Evolutionary conservation across 2,329 filamentous ascomycete genomes (phyloP).

Genomic region (Xylaria sp.): DNA sequence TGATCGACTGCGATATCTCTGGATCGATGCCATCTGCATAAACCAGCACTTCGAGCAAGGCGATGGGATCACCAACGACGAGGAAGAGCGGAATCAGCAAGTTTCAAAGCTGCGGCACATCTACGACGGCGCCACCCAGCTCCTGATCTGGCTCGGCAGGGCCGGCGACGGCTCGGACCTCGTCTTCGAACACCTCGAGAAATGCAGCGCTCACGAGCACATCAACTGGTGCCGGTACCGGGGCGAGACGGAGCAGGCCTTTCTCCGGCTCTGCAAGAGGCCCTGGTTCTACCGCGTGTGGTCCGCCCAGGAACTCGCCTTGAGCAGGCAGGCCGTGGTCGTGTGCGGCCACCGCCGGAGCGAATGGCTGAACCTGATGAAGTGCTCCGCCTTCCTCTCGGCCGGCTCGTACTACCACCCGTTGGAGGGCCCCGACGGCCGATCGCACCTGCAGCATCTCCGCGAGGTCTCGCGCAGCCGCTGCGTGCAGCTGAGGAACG

Average conservation of each 20-base stretch:
- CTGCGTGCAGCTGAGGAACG: slow-evolving; percentile 1
- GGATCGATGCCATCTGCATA: slow-evolving; percentile 16
- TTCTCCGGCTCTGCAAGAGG: slow-evolving; percentile 5
- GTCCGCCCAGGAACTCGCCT: slow-evolving; percentile 9
- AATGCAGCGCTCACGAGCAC: slow-evolving; percentile 9
- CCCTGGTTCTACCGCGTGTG: slow-evolving; percentile 13
- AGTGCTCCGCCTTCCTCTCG: slow-evolving; percentile 9
- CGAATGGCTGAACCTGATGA: slow-evolving; percentile 8
- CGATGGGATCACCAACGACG: not conserved
- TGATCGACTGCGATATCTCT: slow-evolving; percentile 6
- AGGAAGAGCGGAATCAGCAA: slow-evolving; percentile 1
- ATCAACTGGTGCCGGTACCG: slow-evolving; percentile 19
- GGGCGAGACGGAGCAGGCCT: slow-evolving; percentile 12
- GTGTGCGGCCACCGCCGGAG: slow-evolving; percentile 10
- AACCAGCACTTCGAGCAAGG: slow-evolving; percentile 4
- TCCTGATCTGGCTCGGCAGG: slow-evolving; percentile 17
- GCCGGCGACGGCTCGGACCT: slow-evolving; percentile 13
- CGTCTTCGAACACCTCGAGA: slow-evolving; percentile 18
- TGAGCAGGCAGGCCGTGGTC: slow-evolving; percentile 3
- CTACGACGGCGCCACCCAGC: slow-evolving; percentile 5
- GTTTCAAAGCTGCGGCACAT: slow-evolving; percentile 1
- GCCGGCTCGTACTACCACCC: slow-evolving; percentile 14
- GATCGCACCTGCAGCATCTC: slow-evolving; percentile 13
- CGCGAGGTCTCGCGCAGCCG: not conserved
- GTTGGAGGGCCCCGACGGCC: slow-evolving; percentile 8